Conservation (phyloP, 352 stramenopile species). For the Pythium brachiatum region DNA sequence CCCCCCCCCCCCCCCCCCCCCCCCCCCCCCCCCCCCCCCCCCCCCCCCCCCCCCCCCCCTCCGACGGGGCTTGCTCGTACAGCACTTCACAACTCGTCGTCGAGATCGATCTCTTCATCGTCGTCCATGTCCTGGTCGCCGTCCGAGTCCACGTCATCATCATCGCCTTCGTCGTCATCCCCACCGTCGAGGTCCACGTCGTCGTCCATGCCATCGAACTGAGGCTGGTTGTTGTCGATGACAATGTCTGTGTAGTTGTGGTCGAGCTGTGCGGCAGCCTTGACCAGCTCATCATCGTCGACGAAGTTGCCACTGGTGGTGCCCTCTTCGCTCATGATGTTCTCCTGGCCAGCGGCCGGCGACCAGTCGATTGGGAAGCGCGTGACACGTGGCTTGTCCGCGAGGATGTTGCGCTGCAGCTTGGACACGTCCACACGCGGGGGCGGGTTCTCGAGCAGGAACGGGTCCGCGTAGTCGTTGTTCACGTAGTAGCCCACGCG, state of each 20-base stretch:
- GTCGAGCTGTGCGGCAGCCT: conserved; percentile 80
- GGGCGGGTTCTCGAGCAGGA: conserved; percentile 80
- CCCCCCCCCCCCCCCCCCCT: too few relatives aligned
- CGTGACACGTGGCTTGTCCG: conserved; percentile 95
- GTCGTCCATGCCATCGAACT: conserved; percentile 43
- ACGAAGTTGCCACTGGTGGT: conserved; percentile 59
- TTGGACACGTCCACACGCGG: conserved; percentile 87
- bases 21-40: too few relatives aligned
- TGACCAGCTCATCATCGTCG: conserved; percentile 84
- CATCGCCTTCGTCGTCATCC: conserved; percentile 43
- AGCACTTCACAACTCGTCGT: conserved; percentile 30
- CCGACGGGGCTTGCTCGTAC: background rate
- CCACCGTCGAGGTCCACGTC: conserved; percentile 70
- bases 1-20: background rate
- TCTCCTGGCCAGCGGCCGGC: conserved; percentile 37
- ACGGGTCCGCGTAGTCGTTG: conserved; percentile 96
- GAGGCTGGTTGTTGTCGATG: conserved; percentile 59
- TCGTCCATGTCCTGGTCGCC: conserved; percentile 68
- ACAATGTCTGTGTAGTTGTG: conserved; percentile 90
- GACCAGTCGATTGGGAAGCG: conserved; percentile 97
- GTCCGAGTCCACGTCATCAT: conserved; percentile 68
- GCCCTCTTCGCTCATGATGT: conserved; percentile 37
- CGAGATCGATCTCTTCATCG: conserved; percentile 68
- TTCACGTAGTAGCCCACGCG: conserved; percentile 98
- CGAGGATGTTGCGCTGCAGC: conserved; percentile 95